Conservation (phyloP, 257 asterid genomes). For the Capsicum pubescens region DNA sequence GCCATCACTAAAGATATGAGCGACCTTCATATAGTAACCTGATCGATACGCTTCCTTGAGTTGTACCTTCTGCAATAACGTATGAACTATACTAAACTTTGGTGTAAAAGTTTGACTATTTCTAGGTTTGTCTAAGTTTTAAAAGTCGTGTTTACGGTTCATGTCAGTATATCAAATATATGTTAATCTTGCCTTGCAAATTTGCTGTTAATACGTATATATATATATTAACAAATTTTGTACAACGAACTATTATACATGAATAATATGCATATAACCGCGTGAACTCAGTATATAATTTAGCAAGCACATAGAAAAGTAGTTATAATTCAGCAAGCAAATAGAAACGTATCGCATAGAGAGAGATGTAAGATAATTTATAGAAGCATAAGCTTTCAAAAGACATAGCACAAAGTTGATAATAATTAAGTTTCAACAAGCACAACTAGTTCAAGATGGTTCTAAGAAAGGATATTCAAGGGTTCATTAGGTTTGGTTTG, state of each 20-base stretch:
- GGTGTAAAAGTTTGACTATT: not conserved
- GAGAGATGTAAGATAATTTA: too few relatives aligned
- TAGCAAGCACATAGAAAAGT: too few relatives aligned
- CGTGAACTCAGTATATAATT: too few relatives aligned
- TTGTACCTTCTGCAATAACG: not conserved
- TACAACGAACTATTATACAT: too few relatives aligned
- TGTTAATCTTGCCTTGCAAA: not conserved
- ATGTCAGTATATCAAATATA: not conserved
- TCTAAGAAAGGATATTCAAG: not conserved
- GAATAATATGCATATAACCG: too few relatives aligned
- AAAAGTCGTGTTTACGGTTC: not conserved
- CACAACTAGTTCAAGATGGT: conserved; percentile 18
- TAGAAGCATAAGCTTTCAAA: not conserved
- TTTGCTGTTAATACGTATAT: not conserved
- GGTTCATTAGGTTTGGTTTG: conserved; percentile 13
- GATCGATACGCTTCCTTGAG: not conserved
- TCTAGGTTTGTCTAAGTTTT: not conserved
- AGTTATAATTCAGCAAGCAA: too few relatives aligned
- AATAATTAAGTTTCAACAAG: not conserved
- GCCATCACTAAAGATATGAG: conserved; percentile 2
- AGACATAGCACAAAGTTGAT: not conserved
- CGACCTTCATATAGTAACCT: not conserved
- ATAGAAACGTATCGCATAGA: too few relatives aligned
- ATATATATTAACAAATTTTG: too few relatives aligned
- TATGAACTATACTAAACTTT: not conserved